Percentiles rank a stretch among this genome's conserved stretches.
Conservation (phyloP, 2,329 filamentous ascomycete genomes). For the Diaporthe eres region DNA sequence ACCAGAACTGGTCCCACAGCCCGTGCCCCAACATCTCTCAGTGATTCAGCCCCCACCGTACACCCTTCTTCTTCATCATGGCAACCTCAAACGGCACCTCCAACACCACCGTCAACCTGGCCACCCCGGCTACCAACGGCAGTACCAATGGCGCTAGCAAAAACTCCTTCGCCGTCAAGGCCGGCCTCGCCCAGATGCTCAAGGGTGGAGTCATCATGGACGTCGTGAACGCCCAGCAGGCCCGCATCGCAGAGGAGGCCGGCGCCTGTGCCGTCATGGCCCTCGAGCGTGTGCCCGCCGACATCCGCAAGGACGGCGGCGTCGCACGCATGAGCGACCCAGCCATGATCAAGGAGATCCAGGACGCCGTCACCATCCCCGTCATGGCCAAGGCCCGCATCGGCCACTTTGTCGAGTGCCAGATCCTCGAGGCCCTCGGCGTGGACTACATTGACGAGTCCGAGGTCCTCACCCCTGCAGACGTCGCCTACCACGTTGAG, state of each 20-base stretch:
- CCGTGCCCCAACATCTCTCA: not conserved
- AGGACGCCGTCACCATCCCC: conserved; percentile 93
- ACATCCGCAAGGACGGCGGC: conserved; percentile 92
- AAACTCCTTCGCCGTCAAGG: conserved; percentile 87
- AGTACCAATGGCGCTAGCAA: conserved; percentile 52
- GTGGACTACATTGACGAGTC: conserved; percentile 99
- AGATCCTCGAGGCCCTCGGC: conserved; percentile 94
- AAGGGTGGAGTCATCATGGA: conserved; percentile 99
- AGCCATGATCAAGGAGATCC: conserved; percentile 94
- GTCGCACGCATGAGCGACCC: conserved; percentile 98
- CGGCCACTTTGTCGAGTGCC: conserved; percentile 97
- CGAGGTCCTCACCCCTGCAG: conserved; percentile 96
- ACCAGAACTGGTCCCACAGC: not conserved
- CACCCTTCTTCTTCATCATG: conserved; percentile 32
- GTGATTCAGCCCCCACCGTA: not conserved
- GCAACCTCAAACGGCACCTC: conserved; percentile 46
- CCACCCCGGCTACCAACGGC: conserved; percentile 41
- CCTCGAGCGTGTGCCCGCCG: conserved; percentile 95
- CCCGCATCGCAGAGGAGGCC: conserved; percentile 96
- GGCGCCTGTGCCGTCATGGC: conserved; percentile 98
- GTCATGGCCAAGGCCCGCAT: conserved; percentile 99
- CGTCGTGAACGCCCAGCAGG: conserved; percentile 93
- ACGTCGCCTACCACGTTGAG: conserved; percentile 91
- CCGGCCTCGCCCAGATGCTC: conserved; percentile 95
- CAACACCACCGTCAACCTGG: conserved; percentile 39